Evolutionary conservation across 495 filamentous ascomycete species (phyloP), one percentile per base, ranked within the genome.

Genomic region (Aspergillus baeticus): DNA sequence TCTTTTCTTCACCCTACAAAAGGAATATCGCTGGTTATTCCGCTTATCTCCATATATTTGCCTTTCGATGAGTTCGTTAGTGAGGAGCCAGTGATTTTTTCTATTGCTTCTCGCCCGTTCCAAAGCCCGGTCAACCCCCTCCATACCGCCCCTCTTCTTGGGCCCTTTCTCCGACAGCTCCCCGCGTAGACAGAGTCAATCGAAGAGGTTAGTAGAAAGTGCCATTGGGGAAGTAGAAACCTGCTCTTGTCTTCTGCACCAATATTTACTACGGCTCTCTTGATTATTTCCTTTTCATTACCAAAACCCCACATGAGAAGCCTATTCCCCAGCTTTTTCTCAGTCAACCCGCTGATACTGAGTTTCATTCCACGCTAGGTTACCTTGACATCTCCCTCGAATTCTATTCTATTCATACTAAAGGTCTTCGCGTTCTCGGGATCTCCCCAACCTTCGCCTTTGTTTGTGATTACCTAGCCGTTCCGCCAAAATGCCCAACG

Each of bases 401-500:
- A 50, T 48, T 41, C 21, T 26, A 14, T 37, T 41, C 22, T 20
- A 5, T 2, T 17, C 17, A 38, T 7, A 6, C 33, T 5, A 22
- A 37, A 7, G 7, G 14, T 35, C 7, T 13, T 23, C 10, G 15
- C 22, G 22, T 11, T 23, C 15, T 17, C 18, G 10, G 6, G 2
- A 14, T 20, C 34, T 35, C 29, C 37, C 37, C 22, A 17, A 22
- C 33, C 21, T 41, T 44, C 53, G 7, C 45, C 47, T 29, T 42
- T 49, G 46, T 42, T 41, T 14, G 13, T 37, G 42, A 26, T 47
- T 31, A 8, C 15, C 50, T 31, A 31, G 23, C 43, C 44, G 46
- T 2, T 10, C 29, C 55, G 35, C 35, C 51, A 61, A 37, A 33
- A 77, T 77, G 73, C 66, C 72, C 50, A 64, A 64, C 41, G 59